Conservation (phyloP, 129 eudicot genomes). For the Sambucus nigra region DNA sequence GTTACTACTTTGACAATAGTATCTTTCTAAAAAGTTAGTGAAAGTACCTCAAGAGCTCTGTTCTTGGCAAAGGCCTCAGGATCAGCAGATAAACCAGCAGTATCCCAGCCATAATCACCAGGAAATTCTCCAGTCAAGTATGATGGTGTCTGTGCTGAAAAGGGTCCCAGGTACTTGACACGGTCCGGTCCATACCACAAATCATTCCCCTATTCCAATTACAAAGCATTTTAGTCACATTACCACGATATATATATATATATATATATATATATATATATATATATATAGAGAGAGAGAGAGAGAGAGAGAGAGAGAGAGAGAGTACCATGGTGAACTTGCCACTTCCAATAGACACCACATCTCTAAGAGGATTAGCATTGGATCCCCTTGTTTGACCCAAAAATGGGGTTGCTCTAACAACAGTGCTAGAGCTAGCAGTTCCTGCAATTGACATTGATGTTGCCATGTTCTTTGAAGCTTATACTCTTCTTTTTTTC, state of each 20-base stretch:
- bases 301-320: not conserved
- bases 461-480: slow-evolving; percentile 5
- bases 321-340: slow-evolving; percentile 19
- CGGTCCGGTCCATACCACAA: slow-evolving; percentile 34
- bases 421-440: slow-evolving; percentile 15
- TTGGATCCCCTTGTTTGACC: slow-evolving; percentile 11
- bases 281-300: not conserved
- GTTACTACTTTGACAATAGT: too few species aligned
- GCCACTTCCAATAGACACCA: slow-evolving; percentile 17
- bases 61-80: slow-evolving; percentile 32
- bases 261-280: not conserved
- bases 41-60: slow-evolving; percentile 26
- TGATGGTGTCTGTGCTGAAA: slow-evolving; percentile 27
- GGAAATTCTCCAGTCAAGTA: slow-evolving; percentile 31
- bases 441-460: slow-evolving; percentile 17
- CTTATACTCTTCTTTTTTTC: not conserved
- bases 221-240: not conserved
- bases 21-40: too few species aligned
- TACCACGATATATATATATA: not conserved
- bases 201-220: slow-evolving; percentile 14
- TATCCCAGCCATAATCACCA: slow-evolving; percentile 33
- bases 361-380: slow-evolving; percentile 23
- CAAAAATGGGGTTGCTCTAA: slow-evolving; percentile 20
- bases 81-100: slow-evolving; percentile 33
- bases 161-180: slow-evolving; percentile 32